Base-by-base conservation (phyloP, 257 asterid genomes). In the Petrea volubilis region DNA sequence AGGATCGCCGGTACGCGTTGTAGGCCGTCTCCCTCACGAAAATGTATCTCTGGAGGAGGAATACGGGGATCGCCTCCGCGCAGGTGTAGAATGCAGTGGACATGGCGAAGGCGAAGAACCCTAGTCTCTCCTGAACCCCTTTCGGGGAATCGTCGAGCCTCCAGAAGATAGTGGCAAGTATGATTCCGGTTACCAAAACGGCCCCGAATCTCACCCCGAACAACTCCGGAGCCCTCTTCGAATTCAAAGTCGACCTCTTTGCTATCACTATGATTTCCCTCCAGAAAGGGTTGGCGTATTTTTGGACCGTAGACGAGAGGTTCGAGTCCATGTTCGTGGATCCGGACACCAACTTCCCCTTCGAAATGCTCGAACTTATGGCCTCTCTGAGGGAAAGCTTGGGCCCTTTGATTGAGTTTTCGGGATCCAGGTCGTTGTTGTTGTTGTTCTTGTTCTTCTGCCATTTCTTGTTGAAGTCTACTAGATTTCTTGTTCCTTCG, bases 71-170 rank as follows among this genome's bases (percentile, higher is more conserved):
- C 5, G 92, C 89, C 40, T 87, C 92, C 0, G 92, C 90, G 34
- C 92, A 87, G 0, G 88, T 87, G 88, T 84, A 87, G 85, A 84
- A 87, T 0, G 85, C 82, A 0, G 88, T 82, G 25, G 92, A 87
- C 90, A 87, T 82, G 6, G 92, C 90, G n/a, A 84, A 87, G 34
- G 90, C 82, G 62, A 87, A 82, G 60, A 87, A 87, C 1, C 92
- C 90, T 34, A 87, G 18, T 17, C 92, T 20, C 31, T 87, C 92
- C 27, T 80, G 86, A 4, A 84, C 67, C 2, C 90, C 85, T 67
- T 68, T 87, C 0, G 84, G 86, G 0, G 85, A 53, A 23, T 86
- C 53, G 41, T 86, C 92, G 7, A 86, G 79, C 29, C 25, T 55
- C 80, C 83, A 61, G 83, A 79, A 86, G 5, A 86, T 79, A 0